Evolutionary conservation across 306 rosid species (phyloP), one percentile per base, ranked within the genome.

Genomic region (Astragalus membranaceus): DNA sequence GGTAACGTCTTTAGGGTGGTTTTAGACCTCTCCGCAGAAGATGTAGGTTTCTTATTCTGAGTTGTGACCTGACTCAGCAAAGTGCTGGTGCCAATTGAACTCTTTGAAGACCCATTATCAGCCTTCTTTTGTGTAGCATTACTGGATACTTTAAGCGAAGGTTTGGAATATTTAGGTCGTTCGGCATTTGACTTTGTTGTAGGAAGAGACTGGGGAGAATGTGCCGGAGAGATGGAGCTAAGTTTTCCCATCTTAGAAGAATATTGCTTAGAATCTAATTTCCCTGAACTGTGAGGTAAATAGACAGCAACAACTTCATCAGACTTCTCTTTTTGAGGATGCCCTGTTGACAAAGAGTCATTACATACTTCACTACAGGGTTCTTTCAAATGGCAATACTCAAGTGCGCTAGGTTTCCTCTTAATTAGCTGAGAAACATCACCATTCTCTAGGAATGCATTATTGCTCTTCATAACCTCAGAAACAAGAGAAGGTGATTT

Each of bases 1-100:
- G 75, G 50, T 26, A 70, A 36, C 58, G 75, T 39, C 55, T 67
- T 83, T 7, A 82, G 80, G 63, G 83, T 75, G 46, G 73, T 68
- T 79, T 85, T 88, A 68, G 87, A 74, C 53, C 58, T 85, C 70
- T 91, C 96, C 51, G 61, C 85, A 3, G 83, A 85, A 70, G 87
- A 62, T 32, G 80, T 50, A 35, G 77, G 74, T 79, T 69, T 82
- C 63, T 58, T 82, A 80, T 79, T 83, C 58, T 78, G 85, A 75
- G 67, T 56, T 47, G 83, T 49, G 12, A 55, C 69, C 42, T 79
- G 95, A 75, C 72, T 83, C 55, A 78, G 92, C 46, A 84, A 80
- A 69, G 86, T 66, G 63, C 29, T 77, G 17, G 15, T n/a, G 62
- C 78, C 76, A 59, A 53, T 72, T 46, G 69, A 69, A 77, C 52